Evolutionary conservation across 371 early-diverging fungal genomes (phyloP).

Genomic region (Phascolomyces articulosus): DNA sequence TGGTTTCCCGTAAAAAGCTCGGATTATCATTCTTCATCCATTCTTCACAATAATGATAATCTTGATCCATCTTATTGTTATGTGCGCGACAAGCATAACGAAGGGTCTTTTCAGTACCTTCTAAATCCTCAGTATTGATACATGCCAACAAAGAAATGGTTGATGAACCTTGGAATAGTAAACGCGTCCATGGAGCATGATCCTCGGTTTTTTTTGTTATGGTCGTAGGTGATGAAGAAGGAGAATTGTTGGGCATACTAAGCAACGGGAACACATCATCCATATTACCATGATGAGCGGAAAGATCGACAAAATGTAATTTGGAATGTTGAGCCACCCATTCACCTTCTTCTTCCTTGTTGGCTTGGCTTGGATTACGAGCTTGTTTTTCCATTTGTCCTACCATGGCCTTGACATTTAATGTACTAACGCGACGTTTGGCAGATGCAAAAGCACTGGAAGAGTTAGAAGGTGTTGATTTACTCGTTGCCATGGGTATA

Average conservation of each 20-base stretch:
- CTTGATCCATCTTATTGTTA: constrained; percentile 73
- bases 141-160: constrained; percentile 79
- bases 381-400: constrained; percentile 29
- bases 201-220: neutral
- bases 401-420: constrained; percentile 25
- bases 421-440: constrained; percentile 18
- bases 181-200: constrained; percentile 92
- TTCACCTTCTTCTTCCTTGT: constrained; percentile 27
- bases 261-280: neutral
- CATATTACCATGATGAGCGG: constrained; percentile 53
- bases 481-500: neutral
- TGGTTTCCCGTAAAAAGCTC: constrained; percentile 47
- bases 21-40: constrained; percentile 48
- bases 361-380: constrained; percentile 30
- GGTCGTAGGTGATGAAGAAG: too few relatives aligned
- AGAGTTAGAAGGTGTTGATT: constrained; percentile 2
- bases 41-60: constrained; percentile 59
- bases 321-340: constrained; percentile 68
- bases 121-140: constrained; percentile 67
- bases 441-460: neutral
- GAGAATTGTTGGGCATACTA: too few relatives aligned
- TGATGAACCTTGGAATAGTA: constrained; percentile 91
- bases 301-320: constrained; percentile 84
- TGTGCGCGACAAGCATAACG: constrained; percentile 82
- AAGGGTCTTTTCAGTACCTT: constrained; percentile 84